These are phyloP conservation scores for Cutaneotrichosporon spelunceum DNA, from an alignment of 1,284 basidiomycete genomes.

Conservation along the genomic window DNA sequence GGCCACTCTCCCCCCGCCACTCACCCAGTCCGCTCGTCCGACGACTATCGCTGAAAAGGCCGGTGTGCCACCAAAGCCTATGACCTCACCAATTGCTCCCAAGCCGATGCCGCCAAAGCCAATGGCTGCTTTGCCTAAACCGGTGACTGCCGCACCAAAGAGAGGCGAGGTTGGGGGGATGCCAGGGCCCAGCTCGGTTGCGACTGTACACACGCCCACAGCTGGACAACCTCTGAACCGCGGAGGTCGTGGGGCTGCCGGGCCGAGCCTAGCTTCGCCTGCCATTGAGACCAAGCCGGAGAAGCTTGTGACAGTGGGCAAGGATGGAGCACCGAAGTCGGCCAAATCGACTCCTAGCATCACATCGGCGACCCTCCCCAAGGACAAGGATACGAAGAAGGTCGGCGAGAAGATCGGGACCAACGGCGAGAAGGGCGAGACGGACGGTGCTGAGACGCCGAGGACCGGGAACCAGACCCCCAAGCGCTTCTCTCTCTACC, in stretches of 20 bases:
- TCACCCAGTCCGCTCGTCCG: background rate
- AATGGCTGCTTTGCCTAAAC: constrained; percentile 15
- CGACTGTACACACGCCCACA: background rate
- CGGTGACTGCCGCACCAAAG: background rate
- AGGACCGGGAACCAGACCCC: constrained; percentile 61
- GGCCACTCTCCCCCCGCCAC: constrained; percentile 25
- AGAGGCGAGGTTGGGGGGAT: background rate
- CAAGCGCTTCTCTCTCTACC: constrained; percentile 79
- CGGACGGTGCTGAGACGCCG: constrained; percentile 59
- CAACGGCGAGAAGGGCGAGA: constrained; percentile 19
- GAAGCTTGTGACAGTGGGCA: constrained; percentile 1
- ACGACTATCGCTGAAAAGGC: background rate
- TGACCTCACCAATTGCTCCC: constrained; percentile 14
- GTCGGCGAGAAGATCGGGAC: background rate
- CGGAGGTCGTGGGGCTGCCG: background rate
- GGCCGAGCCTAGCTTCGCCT: background rate
- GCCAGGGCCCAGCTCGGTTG: background rate
- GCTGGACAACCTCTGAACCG: background rate
- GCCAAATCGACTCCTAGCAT: background rate
- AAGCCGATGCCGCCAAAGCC: constrained; percentile 19
- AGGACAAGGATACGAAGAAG: constrained; percentile 56
- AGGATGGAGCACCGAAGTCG: background rate
- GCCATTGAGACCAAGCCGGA: background rate
- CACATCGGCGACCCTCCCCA: constrained; percentile 55
- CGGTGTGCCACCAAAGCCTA: constrained; percentile 46